Conservation (phyloP, 2,329 filamentous ascomycete species). For the Bertia moriformis region DNA sequence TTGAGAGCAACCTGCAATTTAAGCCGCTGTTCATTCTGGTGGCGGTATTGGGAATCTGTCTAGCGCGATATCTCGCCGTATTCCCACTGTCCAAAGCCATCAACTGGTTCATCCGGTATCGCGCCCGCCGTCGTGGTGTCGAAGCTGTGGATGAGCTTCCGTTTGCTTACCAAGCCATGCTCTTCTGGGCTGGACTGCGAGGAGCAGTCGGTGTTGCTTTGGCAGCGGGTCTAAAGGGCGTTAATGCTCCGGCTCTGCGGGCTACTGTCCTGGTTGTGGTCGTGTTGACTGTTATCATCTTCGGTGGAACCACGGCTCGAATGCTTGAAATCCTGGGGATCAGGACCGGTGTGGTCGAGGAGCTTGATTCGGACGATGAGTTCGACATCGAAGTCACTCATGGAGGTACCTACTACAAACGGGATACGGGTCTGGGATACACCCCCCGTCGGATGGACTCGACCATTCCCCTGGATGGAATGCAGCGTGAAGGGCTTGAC, state of each 20-base stretch:
- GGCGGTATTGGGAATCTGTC: conserved; percentile 79
- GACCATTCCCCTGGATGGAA: conserved; percentile 36
- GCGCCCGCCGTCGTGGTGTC: conserved; percentile 60
- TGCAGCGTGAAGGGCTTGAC: conserved; percentile 12
- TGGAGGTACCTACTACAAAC: conserved; percentile 65
- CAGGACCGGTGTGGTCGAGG: conserved; percentile 85
- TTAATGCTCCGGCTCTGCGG: conserved; percentile 68
- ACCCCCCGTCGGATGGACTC: conserved; percentile 49
- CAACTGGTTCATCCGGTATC: conserved; percentile 83
- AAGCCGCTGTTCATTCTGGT: conserved; percentile 92
- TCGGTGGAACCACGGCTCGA: conserved; percentile 87
- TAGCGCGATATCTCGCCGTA: conserved; percentile 82
- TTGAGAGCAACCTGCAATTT: conserved; percentile 73
- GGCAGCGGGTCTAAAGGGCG: conserved; percentile 72
- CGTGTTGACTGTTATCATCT: conserved; percentile 95
- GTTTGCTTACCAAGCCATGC: conserved; percentile 94
- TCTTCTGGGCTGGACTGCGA: conserved; percentile 96
- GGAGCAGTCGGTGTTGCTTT: conserved; percentile 92
- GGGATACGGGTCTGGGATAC: conserved; percentile 65
- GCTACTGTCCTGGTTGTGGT: conserved; percentile 96
- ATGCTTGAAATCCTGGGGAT: conserved; percentile 99
- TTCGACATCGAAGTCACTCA: conserved; percentile 81
- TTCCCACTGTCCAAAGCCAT: conserved; percentile 82
- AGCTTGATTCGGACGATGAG: conserved; percentile 94
- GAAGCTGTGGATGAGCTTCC: conserved; percentile 79